Evolutionary conservation across 768 basidiomycete genomes (phyloP).

Genomic region (Naganishia kalamii): DNA sequence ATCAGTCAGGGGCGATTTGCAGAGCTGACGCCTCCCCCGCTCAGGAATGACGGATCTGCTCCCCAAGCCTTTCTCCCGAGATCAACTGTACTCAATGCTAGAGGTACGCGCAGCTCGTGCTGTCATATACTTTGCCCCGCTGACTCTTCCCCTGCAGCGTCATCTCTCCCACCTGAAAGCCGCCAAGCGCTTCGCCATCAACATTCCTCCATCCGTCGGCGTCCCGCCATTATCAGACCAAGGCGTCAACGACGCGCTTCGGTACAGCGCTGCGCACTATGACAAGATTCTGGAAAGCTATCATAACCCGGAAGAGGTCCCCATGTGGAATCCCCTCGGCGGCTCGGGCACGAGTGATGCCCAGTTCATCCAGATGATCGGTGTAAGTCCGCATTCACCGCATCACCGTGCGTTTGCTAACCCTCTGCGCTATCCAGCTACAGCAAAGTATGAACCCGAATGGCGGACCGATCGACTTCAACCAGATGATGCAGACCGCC

Average conservation of each 20-base stretch:
- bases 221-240: slow-evolving; percentile 52
- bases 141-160: not conserved
- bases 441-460: slow-evolving; percentile 9
- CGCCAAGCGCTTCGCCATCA: slow-evolving; percentile 44
- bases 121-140: slow-evolving; percentile 12
- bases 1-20: not conserved
- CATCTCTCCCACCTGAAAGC: slow-evolving; percentile 18
- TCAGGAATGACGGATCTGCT: slow-evolving; percentile 90
- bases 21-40: slow-evolving; percentile 16
- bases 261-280: slow-evolving; percentile 16
- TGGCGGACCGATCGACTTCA: slow-evolving; percentile 5
- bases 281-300: slow-evolving; percentile 2
- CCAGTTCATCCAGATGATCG: slow-evolving; percentile 8
- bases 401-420: not conserved
- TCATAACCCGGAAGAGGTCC: slow-evolving; percentile 3
- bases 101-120: slow-evolving; percentile 49
- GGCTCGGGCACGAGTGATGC: slow-evolving; percentile 15
- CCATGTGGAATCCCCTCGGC: slow-evolving; percentile 9
- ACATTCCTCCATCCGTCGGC: slow-evolving; percentile 61
- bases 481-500: slow-evolving; percentile 5
- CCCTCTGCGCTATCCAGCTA: not conserved
- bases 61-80: slow-evolving; percentile 94
- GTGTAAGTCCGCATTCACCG: not conserved
- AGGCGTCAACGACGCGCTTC: slow-evolving; percentile 39
- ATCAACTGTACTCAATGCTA: slow-evolving; percentile 82